phyloP scores from a whole-genome alignment of 2,329 filamentous ascomycete genomes.

The Diaporthe destruens region DNA sequence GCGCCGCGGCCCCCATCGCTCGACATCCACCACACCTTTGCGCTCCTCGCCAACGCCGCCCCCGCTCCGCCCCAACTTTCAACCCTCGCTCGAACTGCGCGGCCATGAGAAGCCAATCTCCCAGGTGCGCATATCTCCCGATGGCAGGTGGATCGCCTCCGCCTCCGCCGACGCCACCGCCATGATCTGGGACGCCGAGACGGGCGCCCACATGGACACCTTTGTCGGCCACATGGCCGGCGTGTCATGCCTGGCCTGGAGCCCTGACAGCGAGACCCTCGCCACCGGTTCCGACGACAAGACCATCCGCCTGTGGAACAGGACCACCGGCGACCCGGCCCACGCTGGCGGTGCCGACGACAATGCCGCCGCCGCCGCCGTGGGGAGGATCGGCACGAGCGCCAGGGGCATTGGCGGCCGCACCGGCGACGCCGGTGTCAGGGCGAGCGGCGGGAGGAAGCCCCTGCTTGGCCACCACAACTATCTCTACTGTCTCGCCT shows the following conservation, averaged over 20 bases:
- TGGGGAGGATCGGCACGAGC: slow-evolving; percentile 41
- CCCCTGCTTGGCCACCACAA: slow-evolving; percentile 90
- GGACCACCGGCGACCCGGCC: slow-evolving; percentile 65
- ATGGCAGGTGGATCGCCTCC: slow-evolving; percentile 90
- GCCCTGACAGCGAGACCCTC: slow-evolving; percentile 86
- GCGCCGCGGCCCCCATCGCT: slow-evolving; percentile 38
- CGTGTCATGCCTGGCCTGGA: slow-evolving; percentile 94
- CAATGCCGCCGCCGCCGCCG: slow-evolving; percentile 34
- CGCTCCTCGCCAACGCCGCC: slow-evolving; percentile 61
- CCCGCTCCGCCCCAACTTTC: slow-evolving; percentile 74
- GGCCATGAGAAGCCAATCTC: slow-evolving; percentile 86
- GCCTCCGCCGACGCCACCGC: slow-evolving; percentile 90
- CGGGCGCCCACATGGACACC: slow-evolving; percentile 85
- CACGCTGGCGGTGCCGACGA: slow-evolving; percentile 47
- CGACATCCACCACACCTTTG: slow-evolving; percentile 40
- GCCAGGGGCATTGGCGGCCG: slow-evolving; percentile 37
- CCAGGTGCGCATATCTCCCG: slow-evolving; percentile 89
- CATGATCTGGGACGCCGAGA: slow-evolving; percentile 88
- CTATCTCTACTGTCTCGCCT: slow-evolving; percentile 93
- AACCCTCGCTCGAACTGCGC: slow-evolving; percentile 75
- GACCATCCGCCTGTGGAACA: slow-evolving; percentile 91
- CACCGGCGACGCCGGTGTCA: slow-evolving; percentile 37
- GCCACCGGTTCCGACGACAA: slow-evolving; percentile 97
- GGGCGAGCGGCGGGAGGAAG: slow-evolving; percentile 54
- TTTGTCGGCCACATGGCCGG: slow-evolving; percentile 94